Percentiles rank a stretch among this genome's conserved stretches.
Evolutionary conservation across 2,329 filamentous ascomycete genomes (phyloP).

Genomic region (Fusarium setosum): DNA sequence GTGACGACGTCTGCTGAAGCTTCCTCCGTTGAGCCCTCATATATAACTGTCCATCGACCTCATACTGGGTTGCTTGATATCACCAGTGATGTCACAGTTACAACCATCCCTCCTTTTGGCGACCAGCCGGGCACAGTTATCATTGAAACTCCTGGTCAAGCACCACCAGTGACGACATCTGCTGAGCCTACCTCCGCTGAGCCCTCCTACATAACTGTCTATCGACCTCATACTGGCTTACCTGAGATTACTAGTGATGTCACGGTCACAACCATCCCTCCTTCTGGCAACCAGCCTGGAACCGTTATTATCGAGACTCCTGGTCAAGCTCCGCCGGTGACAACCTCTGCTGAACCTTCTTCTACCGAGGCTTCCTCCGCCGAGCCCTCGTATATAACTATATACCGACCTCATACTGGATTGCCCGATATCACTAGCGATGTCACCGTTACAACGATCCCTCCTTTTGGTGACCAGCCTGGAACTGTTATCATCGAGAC

Average conservation of each 20-base stretch:
- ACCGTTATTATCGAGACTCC: constrained; percentile 20
- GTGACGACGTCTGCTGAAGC: neutral
- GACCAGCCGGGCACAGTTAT: constrained; percentile 1
- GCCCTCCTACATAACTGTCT: constrained; percentile 21
- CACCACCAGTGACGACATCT: neutral
- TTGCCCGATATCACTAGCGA: neutral
- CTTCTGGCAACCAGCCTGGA: constrained; percentile 22
- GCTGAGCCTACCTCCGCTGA: constrained; percentile 5
- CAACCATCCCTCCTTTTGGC: neutral
- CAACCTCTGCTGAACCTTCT: neutral
- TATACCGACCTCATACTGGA: neutral
- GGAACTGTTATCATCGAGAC: constrained; percentile 16
- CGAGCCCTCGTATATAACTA: neutral
- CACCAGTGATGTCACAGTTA: neutral
- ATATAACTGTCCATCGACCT: constrained; percentile 4
- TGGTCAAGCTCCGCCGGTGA: neutral
- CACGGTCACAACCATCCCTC: constrained; percentile 16
- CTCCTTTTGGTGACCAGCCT: neutral
- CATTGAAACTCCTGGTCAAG: neutral
- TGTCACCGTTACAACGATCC: constrained; percentile 6
- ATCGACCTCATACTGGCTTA: constrained; percentile 19
- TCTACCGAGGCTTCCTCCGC: too few species aligned
- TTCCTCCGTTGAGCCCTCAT: constrained; percentile 13
- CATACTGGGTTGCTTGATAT: neutral
- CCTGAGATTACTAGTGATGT: constrained; percentile 6